A percentile compares a stretch with the other conserved stretches of the same genome.
phyloP scores from a whole-genome alignment of 75 land plant genomes.

The Cunninghamia lanceolata region DNA sequence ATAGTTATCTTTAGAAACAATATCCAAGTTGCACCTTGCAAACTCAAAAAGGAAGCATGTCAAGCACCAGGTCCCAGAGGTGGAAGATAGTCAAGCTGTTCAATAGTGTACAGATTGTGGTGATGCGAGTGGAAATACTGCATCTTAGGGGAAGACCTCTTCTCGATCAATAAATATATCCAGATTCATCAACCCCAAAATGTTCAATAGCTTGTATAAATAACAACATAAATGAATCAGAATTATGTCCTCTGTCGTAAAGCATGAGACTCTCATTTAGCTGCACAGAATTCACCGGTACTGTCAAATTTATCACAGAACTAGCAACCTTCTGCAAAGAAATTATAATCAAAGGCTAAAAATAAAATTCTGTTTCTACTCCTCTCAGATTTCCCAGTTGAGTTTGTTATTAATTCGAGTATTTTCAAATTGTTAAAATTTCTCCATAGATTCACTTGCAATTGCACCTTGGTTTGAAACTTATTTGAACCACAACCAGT shows the following conservation, averaged over 20 bases:
- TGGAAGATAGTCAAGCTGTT: not conserved
- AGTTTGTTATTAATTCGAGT: not conserved
- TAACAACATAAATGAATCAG: not conserved
- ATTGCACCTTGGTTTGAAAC: slow-evolving; percentile 2
- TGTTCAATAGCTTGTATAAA: not conserved
- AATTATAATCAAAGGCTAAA: not conserved
- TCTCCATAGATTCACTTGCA: not conserved
- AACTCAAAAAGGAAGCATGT: not conserved
- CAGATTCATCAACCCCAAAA: not conserved
- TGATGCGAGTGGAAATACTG: not conserved
- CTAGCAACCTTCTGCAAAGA: not conserved
- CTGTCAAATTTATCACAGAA: not conserved
- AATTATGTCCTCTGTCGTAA: not conserved
- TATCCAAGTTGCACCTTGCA: not conserved
- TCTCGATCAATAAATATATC: no score
- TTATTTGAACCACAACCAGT: not conserved
- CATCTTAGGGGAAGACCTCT: not conserved
- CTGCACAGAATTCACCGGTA: not conserved
- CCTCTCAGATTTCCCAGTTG: not conserved
- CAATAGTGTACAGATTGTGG: not conserved
- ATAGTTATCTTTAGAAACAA: not conserved
- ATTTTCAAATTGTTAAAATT: not conserved
- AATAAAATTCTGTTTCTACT: not conserved
- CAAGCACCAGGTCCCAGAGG: not conserved
- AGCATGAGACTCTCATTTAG: not conserved